Conservation (phyloP, 345 rosid genomes). For the Durio zibethinus region DNA sequence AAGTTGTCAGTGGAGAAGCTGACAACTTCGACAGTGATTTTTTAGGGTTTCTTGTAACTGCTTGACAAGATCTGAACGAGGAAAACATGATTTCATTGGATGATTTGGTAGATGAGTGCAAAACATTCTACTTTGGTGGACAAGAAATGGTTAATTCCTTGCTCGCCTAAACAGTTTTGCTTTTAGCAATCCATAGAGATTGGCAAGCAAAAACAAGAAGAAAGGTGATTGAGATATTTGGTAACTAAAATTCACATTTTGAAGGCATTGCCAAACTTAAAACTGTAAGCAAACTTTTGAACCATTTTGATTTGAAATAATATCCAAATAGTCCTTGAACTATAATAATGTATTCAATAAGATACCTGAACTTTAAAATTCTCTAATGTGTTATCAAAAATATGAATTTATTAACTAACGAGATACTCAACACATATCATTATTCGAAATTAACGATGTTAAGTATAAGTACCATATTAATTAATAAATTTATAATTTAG, state of each 20-base stretch:
- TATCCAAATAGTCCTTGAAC: no score
- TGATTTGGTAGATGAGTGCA: constrained; percentile 41
- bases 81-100: constrained; percentile 26
- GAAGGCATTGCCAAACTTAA: constrained; percentile 34
- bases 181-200: constrained; percentile 34
- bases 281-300: constrained; percentile 24
- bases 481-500: no score
- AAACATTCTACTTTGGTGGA: constrained; percentile 39
- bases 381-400: no score
- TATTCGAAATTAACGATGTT: no score
- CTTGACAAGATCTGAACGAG: constrained; percentile 22
- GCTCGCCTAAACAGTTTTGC: constrained; percentile 37
- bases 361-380: no score
- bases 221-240: constrained; percentile 31
- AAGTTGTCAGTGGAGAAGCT: background rate
- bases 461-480: no score
- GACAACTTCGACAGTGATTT: constrained; percentile 25
- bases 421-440: no score
- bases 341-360: no score
- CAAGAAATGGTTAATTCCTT: constrained; percentile 32
- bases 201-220: constrained; percentile 45
- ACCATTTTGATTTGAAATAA: no score
- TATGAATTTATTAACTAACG: no score
- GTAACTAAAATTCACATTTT: constrained; percentile 27
- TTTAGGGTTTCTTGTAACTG: constrained; percentile 24